Evolutionary conservation across 2,329 filamentous ascomycete genomes (phyloP).

Genomic region (Westerdykella ornata): DNA sequence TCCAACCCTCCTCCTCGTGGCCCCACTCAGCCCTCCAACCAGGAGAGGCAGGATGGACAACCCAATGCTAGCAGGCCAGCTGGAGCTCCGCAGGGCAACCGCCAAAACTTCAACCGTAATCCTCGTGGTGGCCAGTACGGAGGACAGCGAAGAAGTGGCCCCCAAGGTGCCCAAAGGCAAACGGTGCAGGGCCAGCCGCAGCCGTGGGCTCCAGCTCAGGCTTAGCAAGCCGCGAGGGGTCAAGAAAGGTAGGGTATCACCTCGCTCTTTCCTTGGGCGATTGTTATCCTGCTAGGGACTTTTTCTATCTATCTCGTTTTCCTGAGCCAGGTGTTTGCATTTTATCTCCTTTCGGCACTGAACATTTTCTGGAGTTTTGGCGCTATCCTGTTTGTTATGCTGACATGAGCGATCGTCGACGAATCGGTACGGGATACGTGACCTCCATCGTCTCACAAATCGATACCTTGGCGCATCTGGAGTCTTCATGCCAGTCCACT

Average conservation of each 20-base stretch:
- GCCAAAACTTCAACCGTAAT: constrained; percentile 23
- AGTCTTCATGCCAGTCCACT: constrained; percentile 28
- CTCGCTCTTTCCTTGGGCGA: constrained; percentile 17
- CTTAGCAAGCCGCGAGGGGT: constrained; percentile 13
- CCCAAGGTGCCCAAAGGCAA: constrained; percentile 8
- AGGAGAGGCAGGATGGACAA: constrained; percentile 24
- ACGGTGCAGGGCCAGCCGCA: constrained; percentile 6
- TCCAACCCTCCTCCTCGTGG: constrained; percentile 43
- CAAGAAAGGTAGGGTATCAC: no score
- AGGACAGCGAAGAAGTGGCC: constrained; percentile 24
- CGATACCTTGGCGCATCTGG: constrained; percentile 29
- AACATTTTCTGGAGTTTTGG: constrained; percentile 24
- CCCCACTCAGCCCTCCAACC: constrained; percentile 17
- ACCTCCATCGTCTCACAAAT: constrained; percentile 27
- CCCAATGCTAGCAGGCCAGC: constrained; percentile 7
- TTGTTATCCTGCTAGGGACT: constrained; percentile 15
- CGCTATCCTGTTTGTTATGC: constrained; percentile 19
- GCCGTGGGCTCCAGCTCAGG: constrained; percentile 17
- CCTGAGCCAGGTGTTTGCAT: constrained; percentile 17
- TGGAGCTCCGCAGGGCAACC: constrained; percentile 14
- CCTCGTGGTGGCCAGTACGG: constrained; percentile 31
- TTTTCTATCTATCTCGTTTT: background rate
- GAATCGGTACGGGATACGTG: constrained; percentile 34
- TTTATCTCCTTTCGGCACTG: constrained; percentile 15
- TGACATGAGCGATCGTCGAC: constrained; percentile 26